These are phyloP conservation scores for Gyromitra esculenta DNA, from an alignment of 2,329 filamentous ascomycete species.

Conservation along the genomic window DNA sequence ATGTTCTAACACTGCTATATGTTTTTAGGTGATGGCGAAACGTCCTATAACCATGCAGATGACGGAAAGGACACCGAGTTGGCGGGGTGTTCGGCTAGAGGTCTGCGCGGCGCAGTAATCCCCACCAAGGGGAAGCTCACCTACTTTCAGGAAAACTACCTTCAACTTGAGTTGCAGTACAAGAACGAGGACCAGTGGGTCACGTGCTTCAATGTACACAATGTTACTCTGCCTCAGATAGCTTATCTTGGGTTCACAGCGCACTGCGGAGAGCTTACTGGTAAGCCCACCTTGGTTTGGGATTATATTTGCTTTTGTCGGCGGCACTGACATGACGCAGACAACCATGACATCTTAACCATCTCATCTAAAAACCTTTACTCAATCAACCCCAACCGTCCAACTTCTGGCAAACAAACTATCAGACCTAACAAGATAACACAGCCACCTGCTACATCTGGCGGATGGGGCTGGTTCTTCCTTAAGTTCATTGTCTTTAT, in stretches of 20 bases:
- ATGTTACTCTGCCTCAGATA: conserved; percentile 79
- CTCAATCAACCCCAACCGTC: conserved; percentile 65
- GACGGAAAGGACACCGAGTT: conserved; percentile 94
- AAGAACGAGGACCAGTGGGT: conserved; percentile 89
- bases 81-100: conserved; percentile 92
- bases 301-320: neutral
- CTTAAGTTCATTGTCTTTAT: conserved; percentile 84
- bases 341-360: conserved; percentile 96
- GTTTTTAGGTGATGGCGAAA: conserved; percentile 76
- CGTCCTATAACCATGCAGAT: conserved; percentile 87
- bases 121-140: conserved; percentile 88
- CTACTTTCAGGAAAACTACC: conserved; percentile 94
- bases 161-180: conserved; percentile 93
- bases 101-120: conserved; percentile 80
- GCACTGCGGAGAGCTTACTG: conserved; percentile 91
- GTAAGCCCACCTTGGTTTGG: conserved; percentile 30
- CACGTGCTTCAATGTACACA: conserved; percentile 80
- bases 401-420: conserved; percentile 58
- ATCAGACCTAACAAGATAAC: conserved; percentile 60
- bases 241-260: conserved; percentile 80
- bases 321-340: conserved; percentile 60
- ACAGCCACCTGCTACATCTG: conserved; percentile 55
- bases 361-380: conserved; percentile 90
- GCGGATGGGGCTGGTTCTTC: conserved; percentile 76
- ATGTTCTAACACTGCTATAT: conserved; percentile 19